Percentiles rank a stretch among this genome's conserved stretches.
phyloP scores from a whole-genome alignment of 2,329 filamentous ascomycete genomes.

The Conoideocrella luteorostrata region DNA sequence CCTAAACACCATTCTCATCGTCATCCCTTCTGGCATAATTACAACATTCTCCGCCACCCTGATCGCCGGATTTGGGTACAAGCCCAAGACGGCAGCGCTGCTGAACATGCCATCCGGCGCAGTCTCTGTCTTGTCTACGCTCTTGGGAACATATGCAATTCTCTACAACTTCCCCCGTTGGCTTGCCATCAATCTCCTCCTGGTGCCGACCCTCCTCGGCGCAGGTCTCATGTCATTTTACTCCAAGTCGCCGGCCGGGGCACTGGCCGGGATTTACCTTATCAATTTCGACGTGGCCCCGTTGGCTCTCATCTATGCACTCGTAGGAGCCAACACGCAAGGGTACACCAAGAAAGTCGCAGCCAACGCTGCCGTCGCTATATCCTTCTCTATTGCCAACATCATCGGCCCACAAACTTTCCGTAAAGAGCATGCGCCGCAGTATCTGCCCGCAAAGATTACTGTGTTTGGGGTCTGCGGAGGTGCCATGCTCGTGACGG shows the following conservation, averaged over 20 bases:
- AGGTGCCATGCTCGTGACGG: conserved; percentile 25
- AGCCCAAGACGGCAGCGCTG: conserved; percentile 33
- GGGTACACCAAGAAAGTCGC: conserved; percentile 41
- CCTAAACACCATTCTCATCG: conserved; percentile 17
- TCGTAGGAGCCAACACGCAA: conserved; percentile 40
- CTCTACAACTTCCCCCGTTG: conserved; percentile 21
- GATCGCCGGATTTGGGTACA: conserved; percentile 29
- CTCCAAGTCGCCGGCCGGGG: conserved; percentile 22
- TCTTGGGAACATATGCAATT: conserved; percentile 17
- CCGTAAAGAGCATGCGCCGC: conserved; percentile 36
- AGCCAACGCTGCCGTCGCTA: conserved; percentile 35
- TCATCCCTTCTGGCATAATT: conserved; percentile 27
- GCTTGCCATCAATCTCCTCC: conserved; percentile 18
- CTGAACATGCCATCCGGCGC: conserved; percentile 31
- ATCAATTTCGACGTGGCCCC: conserved; percentile 42
- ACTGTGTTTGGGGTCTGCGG: conserved; percentile 39
- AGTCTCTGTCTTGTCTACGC: conserved; percentile 15
- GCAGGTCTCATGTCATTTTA: conserved; percentile 22
- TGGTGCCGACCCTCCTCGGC: conserved; percentile 18
- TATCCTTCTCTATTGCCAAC: conserved; percentile 39
- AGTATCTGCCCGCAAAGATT: conserved; percentile 45
- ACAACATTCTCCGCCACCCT: conserved; percentile 24
- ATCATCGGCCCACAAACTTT: conserved; percentile 25
- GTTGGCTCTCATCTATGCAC: conserved; percentile 45
- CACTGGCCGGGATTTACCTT: conserved; percentile 21